Conservation (phyloP, 2,329 filamentous ascomycete species). For the Cyphellophora attinorum region DNA sequence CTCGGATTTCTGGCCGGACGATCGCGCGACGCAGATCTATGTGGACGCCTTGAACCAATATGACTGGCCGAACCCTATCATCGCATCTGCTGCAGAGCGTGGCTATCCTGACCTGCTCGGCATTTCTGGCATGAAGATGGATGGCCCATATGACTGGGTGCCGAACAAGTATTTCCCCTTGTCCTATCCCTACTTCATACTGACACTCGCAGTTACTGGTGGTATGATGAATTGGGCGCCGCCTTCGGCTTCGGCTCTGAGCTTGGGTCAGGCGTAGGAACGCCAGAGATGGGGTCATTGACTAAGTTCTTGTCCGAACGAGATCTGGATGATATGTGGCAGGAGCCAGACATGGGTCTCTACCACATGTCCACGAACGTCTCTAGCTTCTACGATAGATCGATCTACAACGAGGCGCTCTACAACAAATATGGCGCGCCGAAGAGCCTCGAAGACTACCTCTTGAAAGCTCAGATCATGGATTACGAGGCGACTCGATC, state of each 20-base stretch:
- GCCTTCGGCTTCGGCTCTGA: constrained; percentile 58
- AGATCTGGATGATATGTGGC: constrained; percentile 50
- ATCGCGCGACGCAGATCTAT: constrained; percentile 46
- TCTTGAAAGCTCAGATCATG: constrained; percentile 50
- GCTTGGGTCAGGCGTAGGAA: constrained; percentile 52
- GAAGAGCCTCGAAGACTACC: constrained; percentile 45
- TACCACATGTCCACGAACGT: constrained; percentile 52
- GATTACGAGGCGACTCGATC: constrained; percentile 56
- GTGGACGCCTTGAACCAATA: constrained; percentile 38
- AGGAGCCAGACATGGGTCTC: constrained; percentile 38
- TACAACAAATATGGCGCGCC: constrained; percentile 44
- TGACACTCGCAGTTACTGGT: constrained; percentile 60
- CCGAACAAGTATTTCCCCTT: no score
- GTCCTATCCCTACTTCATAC: no score
- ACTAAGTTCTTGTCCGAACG: constrained; percentile 41
- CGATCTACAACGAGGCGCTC: constrained; percentile 50
- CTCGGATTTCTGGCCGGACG: constrained; percentile 55
- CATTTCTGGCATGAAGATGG: constrained; percentile 56
- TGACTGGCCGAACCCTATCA: constrained; percentile 49
- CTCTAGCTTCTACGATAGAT: constrained; percentile 46
- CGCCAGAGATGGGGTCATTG: constrained; percentile 46
- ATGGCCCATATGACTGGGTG: constrained; percentile 58
- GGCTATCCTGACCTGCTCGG: constrained; percentile 44
- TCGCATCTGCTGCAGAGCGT: constrained; percentile 47
- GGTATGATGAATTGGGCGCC: constrained; percentile 42